phyloP scores from a whole-genome alignment of 345 rosid genomes.

The Eutrema yunnanense region DNA sequence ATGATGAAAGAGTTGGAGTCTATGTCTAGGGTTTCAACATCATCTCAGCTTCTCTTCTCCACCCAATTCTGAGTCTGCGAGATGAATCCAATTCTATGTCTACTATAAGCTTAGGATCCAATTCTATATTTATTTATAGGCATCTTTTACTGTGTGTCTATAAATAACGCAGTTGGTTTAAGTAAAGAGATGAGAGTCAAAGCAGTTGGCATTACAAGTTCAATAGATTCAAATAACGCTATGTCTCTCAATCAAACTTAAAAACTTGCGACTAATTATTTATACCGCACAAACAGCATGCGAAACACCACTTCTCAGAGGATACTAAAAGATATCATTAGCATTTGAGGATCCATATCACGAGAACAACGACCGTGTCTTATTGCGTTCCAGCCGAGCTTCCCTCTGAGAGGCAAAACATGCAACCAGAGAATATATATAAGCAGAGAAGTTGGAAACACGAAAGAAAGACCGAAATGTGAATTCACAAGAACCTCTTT shows the following conservation, averaged over 20 bases:
- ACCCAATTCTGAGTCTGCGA: no score
- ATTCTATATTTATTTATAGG: no score
- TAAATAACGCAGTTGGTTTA: no score
- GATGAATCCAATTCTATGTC: no score
- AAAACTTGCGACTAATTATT: no score
- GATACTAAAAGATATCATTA: background rate
- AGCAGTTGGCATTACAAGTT: background rate
- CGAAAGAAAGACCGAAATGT: background rate
- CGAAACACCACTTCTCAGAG: background rate
- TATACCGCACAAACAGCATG: background rate
- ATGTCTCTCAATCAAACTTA: no score
- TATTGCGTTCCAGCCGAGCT: constrained; percentile 90
- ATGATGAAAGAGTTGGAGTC: no score
- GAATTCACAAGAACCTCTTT: constrained; percentile 51
- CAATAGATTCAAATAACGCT: no score
- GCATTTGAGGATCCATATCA: constrained; percentile 29
- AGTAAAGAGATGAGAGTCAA: background rate
- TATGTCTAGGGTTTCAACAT: no score
- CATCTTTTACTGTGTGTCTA: no score
- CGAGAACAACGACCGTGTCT: constrained; percentile 65
- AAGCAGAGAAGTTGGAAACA: background rate
- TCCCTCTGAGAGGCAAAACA: constrained; percentile 56
- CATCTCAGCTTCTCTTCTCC: no score
- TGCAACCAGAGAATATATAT: background rate
- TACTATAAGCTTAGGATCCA: no score